Conservation (phyloP, 78 protist species). For the Dictyostelium intermedium region DNA sequence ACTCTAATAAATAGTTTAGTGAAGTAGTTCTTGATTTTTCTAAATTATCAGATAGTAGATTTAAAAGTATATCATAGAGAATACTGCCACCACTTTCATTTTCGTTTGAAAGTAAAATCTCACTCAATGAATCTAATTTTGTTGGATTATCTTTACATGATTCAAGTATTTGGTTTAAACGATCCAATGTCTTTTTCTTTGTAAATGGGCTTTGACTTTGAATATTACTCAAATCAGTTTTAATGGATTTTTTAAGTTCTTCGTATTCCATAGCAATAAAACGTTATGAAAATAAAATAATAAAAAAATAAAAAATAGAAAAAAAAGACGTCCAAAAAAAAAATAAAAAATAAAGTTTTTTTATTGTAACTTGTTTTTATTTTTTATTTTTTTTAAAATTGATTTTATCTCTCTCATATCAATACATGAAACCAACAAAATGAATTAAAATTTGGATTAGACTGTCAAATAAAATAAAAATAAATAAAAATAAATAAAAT, state of each 20-base stretch:
- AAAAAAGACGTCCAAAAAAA: too few relatives aligned
- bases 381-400: too few relatives aligned
- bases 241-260: not conserved
- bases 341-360: too few relatives aligned
- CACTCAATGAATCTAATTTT: not conserved
- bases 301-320: too few relatives aligned
- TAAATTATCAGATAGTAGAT: not conserved
- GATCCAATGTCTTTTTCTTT: not conserved
- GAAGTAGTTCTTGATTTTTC: slow-evolving; percentile 45
- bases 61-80: not conserved
- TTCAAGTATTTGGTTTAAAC: slow-evolving; percentile 1
- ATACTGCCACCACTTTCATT: not conserved
- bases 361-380: too few relatives aligned
- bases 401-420: too few relatives aligned
- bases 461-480: too few relatives aligned
- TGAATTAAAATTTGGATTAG: too few relatives aligned
- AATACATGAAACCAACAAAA: too few relatives aligned
- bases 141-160: not conserved
- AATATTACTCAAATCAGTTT: not conserved
- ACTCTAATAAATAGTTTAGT: slow-evolving; percentile 5
- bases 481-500: too few relatives aligned
- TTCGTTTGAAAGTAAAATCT: not conserved
- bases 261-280: not conserved
- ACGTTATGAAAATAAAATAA: too few relatives aligned
- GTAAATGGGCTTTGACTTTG: not conserved